phyloP scores from a whole-genome alignment of 352 stramenopile genomes.

The Phytopythium vexans region DNA sequence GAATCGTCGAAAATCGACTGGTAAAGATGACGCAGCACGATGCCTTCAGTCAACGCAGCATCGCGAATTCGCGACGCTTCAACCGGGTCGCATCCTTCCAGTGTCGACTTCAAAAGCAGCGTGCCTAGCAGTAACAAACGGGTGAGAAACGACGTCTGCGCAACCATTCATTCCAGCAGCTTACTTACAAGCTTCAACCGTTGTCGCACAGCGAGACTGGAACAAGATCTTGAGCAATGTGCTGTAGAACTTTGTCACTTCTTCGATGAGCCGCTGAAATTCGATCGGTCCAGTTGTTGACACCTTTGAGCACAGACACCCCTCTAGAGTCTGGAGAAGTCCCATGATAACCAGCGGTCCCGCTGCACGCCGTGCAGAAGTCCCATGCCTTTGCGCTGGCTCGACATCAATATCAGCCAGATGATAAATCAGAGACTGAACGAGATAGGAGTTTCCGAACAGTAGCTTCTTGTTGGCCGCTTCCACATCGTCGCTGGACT shows the following conservation, averaged over 20 bases:
- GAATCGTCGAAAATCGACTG: slow-evolving; percentile 91
- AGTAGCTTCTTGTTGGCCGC: slow-evolving; percentile 71
- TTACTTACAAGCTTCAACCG: slow-evolving; percentile 73
- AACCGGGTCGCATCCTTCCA: slow-evolving; percentile 83
- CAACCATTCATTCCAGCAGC: background rate
- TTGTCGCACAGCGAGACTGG: slow-evolving; percentile 85
- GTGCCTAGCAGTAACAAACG: slow-evolving; percentile 44
- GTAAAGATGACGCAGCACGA: slow-evolving; percentile 92
- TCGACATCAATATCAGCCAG: slow-evolving; percentile 60
- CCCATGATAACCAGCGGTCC: slow-evolving; percentile 90
- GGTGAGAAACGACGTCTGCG: background rate
- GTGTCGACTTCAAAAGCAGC: slow-evolving; percentile 89
- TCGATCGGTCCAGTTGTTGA: slow-evolving; percentile 81
- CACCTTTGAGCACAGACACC: slow-evolving; percentile 83
- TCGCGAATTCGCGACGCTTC: slow-evolving; percentile 87
- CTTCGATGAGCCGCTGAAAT: slow-evolving; percentile 56
- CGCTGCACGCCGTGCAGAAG: slow-evolving; percentile 10
- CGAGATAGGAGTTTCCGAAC: slow-evolving; percentile 68
- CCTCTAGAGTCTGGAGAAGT: slow-evolving; percentile 89
- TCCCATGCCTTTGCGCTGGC: slow-evolving; percentile 2
- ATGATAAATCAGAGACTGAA: slow-evolving; percentile 57
- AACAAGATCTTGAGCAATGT: slow-evolving; percentile 88
- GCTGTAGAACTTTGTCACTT: slow-evolving; percentile 74
- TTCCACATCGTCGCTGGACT: slow-evolving; percentile 68
- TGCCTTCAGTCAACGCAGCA: slow-evolving; percentile 89